Conservation (phyloP, 495 filamentous ascomycete genomes). For the Beverwykella pulmonaria region DNA sequence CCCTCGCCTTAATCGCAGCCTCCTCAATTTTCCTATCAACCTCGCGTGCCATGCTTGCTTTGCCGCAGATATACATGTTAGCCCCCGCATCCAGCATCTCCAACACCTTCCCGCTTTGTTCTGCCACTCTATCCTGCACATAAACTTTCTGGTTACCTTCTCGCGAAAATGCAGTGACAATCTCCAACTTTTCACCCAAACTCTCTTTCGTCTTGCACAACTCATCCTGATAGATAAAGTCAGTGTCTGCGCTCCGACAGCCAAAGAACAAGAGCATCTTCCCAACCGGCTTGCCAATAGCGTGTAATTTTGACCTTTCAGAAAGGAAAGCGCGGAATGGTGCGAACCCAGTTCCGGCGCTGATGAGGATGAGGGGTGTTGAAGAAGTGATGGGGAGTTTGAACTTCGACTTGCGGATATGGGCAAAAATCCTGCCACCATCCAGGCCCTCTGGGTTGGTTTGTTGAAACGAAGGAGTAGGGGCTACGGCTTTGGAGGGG, state of each 20-base stretch:
- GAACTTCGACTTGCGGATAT: conserved; percentile 54
- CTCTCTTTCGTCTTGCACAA: conserved; percentile 91
- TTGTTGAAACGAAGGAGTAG: conserved; percentile 44
- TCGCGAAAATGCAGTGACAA: conserved; percentile 93
- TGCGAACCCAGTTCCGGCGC: conserved; percentile 91
- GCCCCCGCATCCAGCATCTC: conserved; percentile 48
- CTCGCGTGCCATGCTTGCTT: conserved; percentile 56
- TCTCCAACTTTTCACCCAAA: conserved; percentile 63
- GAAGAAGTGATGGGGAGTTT: conserved; percentile 86
- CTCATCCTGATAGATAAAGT: conserved; percentile 97
- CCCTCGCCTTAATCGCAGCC: conserved; percentile 40
- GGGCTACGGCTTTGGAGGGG: conserved; percentile 33
- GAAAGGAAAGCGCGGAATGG: conserved; percentile 98
- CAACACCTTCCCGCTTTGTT: conserved; percentile 72
- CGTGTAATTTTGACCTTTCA: conserved; percentile 92
- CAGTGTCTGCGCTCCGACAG: conserved; percentile 89
- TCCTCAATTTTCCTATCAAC: conserved; percentile 49
- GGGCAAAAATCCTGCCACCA: conserved; percentile 46
- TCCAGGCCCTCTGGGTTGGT: conserved; percentile 42
- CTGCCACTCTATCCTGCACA: conserved; percentile 94
- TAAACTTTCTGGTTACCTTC: conserved; percentile 90
- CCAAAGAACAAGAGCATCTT: conserved; percentile 94
- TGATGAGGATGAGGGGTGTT: conserved; percentile 95
- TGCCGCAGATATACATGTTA: conserved; percentile 56
- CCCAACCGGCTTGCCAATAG: conserved; percentile 88